These are phyloP conservation scores for Breynia disticha DNA, from an alignment of 441 rosid genomes.

Conservation along the genomic window DNA sequence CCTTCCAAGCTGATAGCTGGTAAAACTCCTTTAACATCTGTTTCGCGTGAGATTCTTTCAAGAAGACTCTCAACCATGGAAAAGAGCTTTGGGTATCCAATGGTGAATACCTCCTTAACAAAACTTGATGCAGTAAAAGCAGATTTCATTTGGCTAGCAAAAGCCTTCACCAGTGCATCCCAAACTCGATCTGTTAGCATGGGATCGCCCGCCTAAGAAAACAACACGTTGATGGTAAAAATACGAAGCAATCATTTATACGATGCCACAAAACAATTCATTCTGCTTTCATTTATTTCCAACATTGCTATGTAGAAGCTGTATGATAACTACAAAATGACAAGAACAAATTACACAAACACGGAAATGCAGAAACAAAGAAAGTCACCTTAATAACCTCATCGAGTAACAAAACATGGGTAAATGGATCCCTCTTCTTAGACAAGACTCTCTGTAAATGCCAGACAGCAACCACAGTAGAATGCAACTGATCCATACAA, in stretches of 20 bases:
- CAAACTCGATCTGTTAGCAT: conserved; percentile 85
- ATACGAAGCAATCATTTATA: too few species aligned
- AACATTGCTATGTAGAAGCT: too few species aligned
- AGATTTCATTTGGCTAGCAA: conserved; percentile 87
- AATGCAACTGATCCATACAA: conserved; percentile 84
- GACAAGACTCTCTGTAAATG: conserved; percentile 95
- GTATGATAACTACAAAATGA: not conserved
- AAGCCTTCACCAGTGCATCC: conserved; percentile 91
- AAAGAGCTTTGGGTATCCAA: conserved; percentile 88
- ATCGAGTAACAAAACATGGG: conserved; percentile 84
- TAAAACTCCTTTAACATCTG: conserved; percentile 82
- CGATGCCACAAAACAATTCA: too few species aligned
- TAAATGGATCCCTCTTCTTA: conserved; percentile 93
- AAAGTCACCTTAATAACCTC: conserved; percentile 75
- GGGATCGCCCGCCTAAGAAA: conserved; percentile 67
- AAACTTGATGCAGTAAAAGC: conserved; percentile 95
- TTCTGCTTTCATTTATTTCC: too few species aligned
- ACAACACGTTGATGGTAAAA: conserved; percentile 1
- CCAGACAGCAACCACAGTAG: conserved; percentile 79
- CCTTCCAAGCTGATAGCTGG: conserved; percentile 72
- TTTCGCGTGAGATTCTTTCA: conserved; percentile 69
- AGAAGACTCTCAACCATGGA: conserved; percentile 75
- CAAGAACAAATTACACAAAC: not conserved
- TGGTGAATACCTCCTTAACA: conserved; percentile 87
- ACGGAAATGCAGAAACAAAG: not conserved